phyloP scores from a whole-genome alignment of 2,329 filamentous ascomycete species.

The Alternaria ethzedia region DNA sequence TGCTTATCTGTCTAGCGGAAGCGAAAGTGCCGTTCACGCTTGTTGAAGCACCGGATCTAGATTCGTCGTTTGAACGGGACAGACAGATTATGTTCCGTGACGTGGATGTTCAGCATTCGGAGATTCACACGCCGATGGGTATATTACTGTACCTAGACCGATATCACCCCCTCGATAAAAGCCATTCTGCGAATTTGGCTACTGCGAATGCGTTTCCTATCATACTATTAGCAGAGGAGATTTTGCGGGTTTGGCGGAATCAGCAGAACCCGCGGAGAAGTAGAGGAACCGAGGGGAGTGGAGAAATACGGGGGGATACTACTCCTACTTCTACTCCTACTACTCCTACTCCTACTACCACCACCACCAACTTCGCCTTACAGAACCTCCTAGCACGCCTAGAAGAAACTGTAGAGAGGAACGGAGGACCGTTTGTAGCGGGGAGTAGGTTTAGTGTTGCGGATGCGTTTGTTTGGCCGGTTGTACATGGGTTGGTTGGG shows the following conservation, averaged over 20 bases:
- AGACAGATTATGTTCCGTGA: slow-evolving; percentile 43
- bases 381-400: background rate
- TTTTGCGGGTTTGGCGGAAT: slow-evolving; percentile 29
- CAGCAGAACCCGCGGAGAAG: background rate
- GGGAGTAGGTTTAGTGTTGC: slow-evolving; percentile 40
- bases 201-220: slow-evolving; percentile 29
- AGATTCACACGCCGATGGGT: slow-evolving; percentile 29
- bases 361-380: background rate
- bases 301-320: background rate
- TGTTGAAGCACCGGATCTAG: slow-evolving; percentile 25
- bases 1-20: slow-evolving; percentile 41
- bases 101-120: slow-evolving; percentile 41
- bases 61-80: slow-evolving; percentile 23
- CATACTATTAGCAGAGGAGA: slow-evolving; percentile 14
- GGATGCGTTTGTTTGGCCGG: slow-evolving; percentile 44
- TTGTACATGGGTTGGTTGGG: slow-evolving; percentile 32
- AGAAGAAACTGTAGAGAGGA: slow-evolving; percentile 25
- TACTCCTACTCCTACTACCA: background rate
- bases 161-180: slow-evolving; percentile 31
- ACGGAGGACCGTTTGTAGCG: slow-evolving; percentile 37
- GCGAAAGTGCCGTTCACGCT: slow-evolving; percentile 27
- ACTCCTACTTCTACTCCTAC: background rate
- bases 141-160: slow-evolving; percentile 46
- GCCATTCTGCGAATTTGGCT: slow-evolving; percentile 12
- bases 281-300: background rate